Evolutionary conservation across 2,329 filamentous ascomycete genomes (phyloP), one percentile per base, ranked within the genome.

Genomic region (Colletotrichum truncatum): DNA sequence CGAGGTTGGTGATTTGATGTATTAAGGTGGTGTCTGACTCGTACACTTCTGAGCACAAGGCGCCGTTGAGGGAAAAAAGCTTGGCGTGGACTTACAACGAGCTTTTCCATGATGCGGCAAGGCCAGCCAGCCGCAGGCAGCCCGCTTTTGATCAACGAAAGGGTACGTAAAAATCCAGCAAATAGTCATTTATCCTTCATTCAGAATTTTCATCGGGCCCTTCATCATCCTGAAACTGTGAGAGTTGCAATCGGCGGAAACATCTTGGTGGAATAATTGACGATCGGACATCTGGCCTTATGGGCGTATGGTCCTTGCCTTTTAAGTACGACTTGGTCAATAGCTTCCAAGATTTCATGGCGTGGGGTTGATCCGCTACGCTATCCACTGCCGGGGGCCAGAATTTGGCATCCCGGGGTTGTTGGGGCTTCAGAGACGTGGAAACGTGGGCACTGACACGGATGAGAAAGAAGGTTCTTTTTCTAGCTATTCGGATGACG

Each of bases 221-320:
- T 8, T 45, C 30, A 46, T 64, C 61, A 46, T 53, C 48, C 46
- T 64, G 56, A 61, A 64, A 60, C 55, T 34, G 30, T 14, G 11
- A 34, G 39, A 48, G 61, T 61, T 54, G 56, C 30, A 64, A 39
- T 64, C 34, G 36, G 48, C 52, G 60, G 60, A 52, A 64, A 52
- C 45, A 3, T 12, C n/a, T 10, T 18, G 38, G 46, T 64, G 39
- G 55, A 26, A 21, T 48, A 18, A 10, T 16, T 18, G 61, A 26
- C 32, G 46, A 60, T 48, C 55, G 32, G 30, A 53, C 14, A 25
- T 41, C 32, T 57, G 34, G 32, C 34, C 43, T 23, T 58, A 48
- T 26, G 54, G 28, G 28, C 8, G 41, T 14, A 23, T 12, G 18
- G 39, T 48, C 41, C 21, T 57, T 57, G 54, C 54, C 54, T 57